Evolutionary conservation across 768 basidiomycete species (phyloP), one percentile per base, ranked within the genome.

Genomic region (Xanthoconium purpureum): DNA sequence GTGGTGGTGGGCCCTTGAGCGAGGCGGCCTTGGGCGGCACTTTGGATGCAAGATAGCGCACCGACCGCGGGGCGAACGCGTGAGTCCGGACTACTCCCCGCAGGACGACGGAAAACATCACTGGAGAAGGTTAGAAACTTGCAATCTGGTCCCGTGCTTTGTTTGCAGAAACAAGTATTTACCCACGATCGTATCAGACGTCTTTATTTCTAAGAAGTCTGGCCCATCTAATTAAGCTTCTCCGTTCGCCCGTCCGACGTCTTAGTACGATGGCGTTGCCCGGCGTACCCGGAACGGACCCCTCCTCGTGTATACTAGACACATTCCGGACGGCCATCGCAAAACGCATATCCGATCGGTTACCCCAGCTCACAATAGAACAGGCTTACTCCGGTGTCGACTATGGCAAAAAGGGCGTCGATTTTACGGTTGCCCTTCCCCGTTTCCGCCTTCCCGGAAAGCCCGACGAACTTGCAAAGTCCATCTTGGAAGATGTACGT

Each of bases 341-440:
- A 5, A 79, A 85, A 64, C 79, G 81, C 57, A 67, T 92, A 30
- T 81, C 84, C 9, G 84, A 88, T 49, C 80, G 83, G 0, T 73
- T 92, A 8, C 84, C 85, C 30, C 72, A 73, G 3, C 73, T 96
- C 50, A 78, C 87, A 0, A 57, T 92, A 29, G 89, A 90, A 39
- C 84, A 91, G 65, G 92, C 86, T 0, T 97, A 91, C 72, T 70
- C 80, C 24, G 94, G 91, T 20, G 88, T 97, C 1, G 89, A 94
- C 69, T 90, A 88, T 60, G 92, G 91, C 36, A 93, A 95, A 74
- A 95, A 95, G 73, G 92, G 90, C n/a, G 86, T 81, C 43, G 96
- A 98, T 74, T 94, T 97, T 63, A 89, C 89, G 0, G 83, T 98
- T 18, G 94, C 96, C 1, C 72, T 98, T 47, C 91, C 94, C 18